Percentiles rank a stretch among this genome's conserved stretches.
Conservation (phyloP, 2,329 filamentous ascomycete genomes). For the Aureobasidium sp. region DNA sequence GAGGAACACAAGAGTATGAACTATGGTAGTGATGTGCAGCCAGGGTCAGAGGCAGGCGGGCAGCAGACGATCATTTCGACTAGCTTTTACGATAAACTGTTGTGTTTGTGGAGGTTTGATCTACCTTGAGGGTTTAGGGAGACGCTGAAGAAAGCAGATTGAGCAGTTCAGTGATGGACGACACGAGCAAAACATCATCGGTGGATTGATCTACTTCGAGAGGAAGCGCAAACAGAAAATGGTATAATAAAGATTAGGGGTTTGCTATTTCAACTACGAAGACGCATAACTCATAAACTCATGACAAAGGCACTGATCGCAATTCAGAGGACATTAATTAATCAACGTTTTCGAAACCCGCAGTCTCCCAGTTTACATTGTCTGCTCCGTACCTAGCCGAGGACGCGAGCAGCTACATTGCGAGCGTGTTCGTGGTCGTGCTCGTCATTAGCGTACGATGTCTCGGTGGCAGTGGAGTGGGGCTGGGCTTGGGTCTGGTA, state of each 20-base stretch:
- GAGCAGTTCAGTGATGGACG: no score
- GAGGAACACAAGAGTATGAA: slow-evolving; percentile 92
- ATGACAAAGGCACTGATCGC: slow-evolving; percentile 6
- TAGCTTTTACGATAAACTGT: slow-evolving; percentile 65
- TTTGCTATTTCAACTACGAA: slow-evolving; percentile 7
- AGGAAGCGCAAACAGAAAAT: background rate
- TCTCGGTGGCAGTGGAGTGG: background rate
- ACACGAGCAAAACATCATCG: background rate
- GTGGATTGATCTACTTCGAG: background rate
- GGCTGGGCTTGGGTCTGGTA: background rate
- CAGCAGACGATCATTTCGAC: slow-evolving; percentile 52
- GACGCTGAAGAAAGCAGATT: no score
- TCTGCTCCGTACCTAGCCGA: slow-evolving; percentile 3
- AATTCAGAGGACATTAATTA: background rate
- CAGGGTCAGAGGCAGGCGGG: slow-evolving; percentile 19
- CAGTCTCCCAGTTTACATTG: background rate
- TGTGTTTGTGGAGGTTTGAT: slow-evolving; percentile 53
- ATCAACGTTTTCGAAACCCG: background rate
- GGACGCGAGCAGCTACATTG: background rate
- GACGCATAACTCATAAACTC: slow-evolving; percentile 10
- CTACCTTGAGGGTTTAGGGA: background rate
- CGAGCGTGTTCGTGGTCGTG: background rate
- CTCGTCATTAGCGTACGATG: slow-evolving; percentile 1
- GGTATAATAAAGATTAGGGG: slow-evolving; percentile 5
- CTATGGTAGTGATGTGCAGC: slow-evolving; percentile 69